Percentiles rank a stretch among this genome's conserved stretches.
These are phyloP conservation scores for Thielaviopsis punctulata DNA, from an alignment of 2,329 filamentous ascomycete species.

Conservation along the genomic window DNA sequence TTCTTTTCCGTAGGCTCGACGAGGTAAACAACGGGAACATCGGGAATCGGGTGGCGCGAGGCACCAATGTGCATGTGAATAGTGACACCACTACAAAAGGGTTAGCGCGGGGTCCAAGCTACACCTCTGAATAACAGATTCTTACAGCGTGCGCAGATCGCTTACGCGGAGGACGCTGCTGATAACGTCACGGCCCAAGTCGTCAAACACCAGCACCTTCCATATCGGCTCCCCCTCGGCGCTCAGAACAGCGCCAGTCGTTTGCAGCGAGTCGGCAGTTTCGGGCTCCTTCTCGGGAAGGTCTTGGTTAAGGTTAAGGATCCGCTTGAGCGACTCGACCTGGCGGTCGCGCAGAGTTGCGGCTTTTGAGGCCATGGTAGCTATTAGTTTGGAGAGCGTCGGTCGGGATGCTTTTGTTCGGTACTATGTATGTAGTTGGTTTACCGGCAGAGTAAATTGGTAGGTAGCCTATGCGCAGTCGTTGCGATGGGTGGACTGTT, in stretches of 20 bases:
- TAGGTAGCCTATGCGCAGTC: neutral
- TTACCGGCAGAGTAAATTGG: neutral
- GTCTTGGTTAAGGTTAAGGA: constrained; percentile 83
- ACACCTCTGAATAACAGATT: neutral
- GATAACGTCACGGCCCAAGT: constrained; percentile 80
- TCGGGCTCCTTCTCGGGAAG: constrained; percentile 40
- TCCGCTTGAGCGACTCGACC: constrained; percentile 61
- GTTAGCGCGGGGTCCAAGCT: neutral
- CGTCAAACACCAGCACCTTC: constrained; percentile 95
- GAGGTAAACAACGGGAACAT: constrained; percentile 93
- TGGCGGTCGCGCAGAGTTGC: constrained; percentile 10
- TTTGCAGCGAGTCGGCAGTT: constrained; percentile 43
- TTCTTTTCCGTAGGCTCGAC: constrained; percentile 75
- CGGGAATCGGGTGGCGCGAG: constrained; percentile 74
- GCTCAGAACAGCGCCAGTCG: constrained; percentile 65
- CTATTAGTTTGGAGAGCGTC: neutral
- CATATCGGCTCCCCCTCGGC: constrained; percentile 84
- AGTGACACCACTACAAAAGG: constrained; percentile 48
- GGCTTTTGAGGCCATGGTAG: constrained; percentile 1
- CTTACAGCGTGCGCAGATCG: constrained; percentile 61
- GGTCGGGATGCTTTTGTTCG: neutral
- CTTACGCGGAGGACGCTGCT: constrained; percentile 90
- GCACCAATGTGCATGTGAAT: constrained; percentile 59
- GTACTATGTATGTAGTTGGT: neutral
- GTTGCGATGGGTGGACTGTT: neutral